These are phyloP conservation scores for Aureobasidium melanogenum DNA, from an alignment of 2,329 filamentous ascomycete genomes.

Conservation along the genomic window DNA sequence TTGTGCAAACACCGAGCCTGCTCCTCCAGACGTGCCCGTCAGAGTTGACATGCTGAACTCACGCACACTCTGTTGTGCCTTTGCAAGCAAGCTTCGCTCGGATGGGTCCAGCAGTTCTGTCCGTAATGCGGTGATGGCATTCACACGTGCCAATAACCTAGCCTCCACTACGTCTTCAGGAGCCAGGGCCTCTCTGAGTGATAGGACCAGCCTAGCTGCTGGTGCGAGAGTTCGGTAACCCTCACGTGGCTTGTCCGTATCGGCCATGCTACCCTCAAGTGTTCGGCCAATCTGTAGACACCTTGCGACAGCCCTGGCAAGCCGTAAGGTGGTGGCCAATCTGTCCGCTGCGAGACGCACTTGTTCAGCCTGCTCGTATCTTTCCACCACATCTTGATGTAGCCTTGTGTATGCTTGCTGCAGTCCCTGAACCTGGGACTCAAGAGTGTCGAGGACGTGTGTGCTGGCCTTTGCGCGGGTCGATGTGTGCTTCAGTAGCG, in stretches of 20 bases:
- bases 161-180: conserved; percentile 51
- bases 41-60: conserved; percentile 69
- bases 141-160: conserved; percentile 73
- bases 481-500: conserved; percentile 69
- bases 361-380: conserved; percentile 78
- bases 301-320: conserved; percentile 67
- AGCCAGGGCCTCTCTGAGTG: conserved; percentile 62
- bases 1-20: conserved; percentile 40
- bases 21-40: conserved; percentile 25
- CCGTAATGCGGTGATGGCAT: conserved; percentile 61
- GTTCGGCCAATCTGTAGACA: conserved; percentile 76
- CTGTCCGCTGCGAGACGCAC: conserved; percentile 68
- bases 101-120: conserved; percentile 60
- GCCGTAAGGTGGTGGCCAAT: conserved; percentile 68
- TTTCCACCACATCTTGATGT: conserved; percentile 75
- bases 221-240: conserved; percentile 72
- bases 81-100: conserved; percentile 63
- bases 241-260: conserved; percentile 38
- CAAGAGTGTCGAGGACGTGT: conserved; percentile 65
- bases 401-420: conserved; percentile 79
- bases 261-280: conserved; percentile 75
- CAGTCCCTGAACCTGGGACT: conserved; percentile 68
- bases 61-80: conserved; percentile 68
- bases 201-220: conserved; percentile 70
- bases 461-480: conserved; percentile 64